phyloP scores from a whole-genome alignment of 129 eudicot genomes.

The Cynara cardunculus region DNA sequence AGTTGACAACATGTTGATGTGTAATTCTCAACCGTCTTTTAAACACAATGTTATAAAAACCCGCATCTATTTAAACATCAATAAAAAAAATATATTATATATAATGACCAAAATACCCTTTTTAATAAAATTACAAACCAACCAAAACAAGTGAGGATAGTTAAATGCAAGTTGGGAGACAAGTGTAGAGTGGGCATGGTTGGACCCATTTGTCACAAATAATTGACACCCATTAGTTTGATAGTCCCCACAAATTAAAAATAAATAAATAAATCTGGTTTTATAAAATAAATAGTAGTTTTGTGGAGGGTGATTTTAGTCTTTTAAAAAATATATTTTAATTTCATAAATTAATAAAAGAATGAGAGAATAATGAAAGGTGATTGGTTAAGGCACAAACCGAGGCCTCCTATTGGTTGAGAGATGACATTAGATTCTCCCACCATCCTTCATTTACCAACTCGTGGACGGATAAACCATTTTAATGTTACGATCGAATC shows the following conservation, averaged over 20 bases:
- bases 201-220: constrained; percentile 28
- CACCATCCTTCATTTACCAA: not conserved
- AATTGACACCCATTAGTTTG: constrained; percentile 21
- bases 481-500: not conserved
- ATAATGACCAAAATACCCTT: not conserved
- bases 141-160: not conserved
- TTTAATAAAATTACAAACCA: not conserved
- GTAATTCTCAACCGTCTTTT: not conserved
- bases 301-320: not conserved
- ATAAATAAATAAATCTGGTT: not conserved
- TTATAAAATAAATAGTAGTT: not conserved
- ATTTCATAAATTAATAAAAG: no score
- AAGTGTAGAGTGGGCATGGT: constrained; percentile 22
- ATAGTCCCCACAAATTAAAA: constrained; percentile 3
- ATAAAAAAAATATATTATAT: not conserved
- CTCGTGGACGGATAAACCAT: not conserved
- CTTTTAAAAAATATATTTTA: not conserved
- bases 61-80: not conserved
- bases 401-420: not conserved
- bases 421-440: not conserved
- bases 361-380: not conserved
- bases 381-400: not conserved
- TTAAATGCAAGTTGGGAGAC: constrained; percentile 26
- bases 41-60: not conserved
- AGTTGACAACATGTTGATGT: constrained; percentile 19